Evolutionary conservation across 2,329 filamentous ascomycete species (phyloP).

Genomic region (Colletotrichum sp.): DNA sequence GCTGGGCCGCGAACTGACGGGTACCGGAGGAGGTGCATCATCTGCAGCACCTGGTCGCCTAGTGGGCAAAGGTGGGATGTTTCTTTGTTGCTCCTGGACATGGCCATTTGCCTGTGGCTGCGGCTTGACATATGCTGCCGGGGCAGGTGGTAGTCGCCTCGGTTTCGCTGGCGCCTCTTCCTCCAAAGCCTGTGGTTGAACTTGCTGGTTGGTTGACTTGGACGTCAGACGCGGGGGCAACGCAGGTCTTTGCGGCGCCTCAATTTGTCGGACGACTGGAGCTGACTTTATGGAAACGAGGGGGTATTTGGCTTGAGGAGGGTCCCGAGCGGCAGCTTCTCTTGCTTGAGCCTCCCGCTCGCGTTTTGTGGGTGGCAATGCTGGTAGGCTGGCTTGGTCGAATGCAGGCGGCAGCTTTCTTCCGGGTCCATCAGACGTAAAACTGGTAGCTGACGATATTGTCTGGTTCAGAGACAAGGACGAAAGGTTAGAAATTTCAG

Average conservation of each 20-base stretch:
- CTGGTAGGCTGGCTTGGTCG: slow-evolving; percentile 61
- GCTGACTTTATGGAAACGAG: slow-evolving; percentile 42
- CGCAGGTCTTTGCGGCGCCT: slow-evolving; percentile 39
- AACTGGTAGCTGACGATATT: slow-evolving; percentile 53
- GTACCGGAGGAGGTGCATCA: slow-evolving; percentile 56
- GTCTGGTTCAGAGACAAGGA: slow-evolving; percentile 53
- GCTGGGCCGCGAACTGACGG: slow-evolving; percentile 57
- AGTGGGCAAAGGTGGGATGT: slow-evolving; percentile 18
- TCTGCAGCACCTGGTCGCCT: slow-evolving; percentile 10
- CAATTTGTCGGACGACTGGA: slow-evolving; percentile 37
- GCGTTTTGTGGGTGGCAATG: slow-evolving; percentile 59
- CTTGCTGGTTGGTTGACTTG: slow-evolving; percentile 41
- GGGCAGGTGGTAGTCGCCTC: slow-evolving; percentile 20
- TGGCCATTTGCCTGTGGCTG: slow-evolving; percentile 24
- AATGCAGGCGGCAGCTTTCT: slow-evolving; percentile 62
- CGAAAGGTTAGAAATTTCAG: slow-evolving; percentile 60
- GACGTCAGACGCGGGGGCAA: slow-evolving; percentile 58
- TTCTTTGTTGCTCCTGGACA: slow-evolving; percentile 14
- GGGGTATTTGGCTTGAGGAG: slow-evolving; percentile 31
- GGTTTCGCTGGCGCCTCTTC: slow-evolving; percentile 5
- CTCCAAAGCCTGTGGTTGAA: background rate
- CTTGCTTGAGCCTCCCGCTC: slow-evolving; percentile 56
- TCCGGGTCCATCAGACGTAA: slow-evolving; percentile 45
- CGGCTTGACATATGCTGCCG: slow-evolving; percentile 5
- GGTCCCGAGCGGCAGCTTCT: slow-evolving; percentile 18